phyloP scores from a whole-genome alignment of 2,329 filamentous ascomycete genomes.

The Penicillium hordei region DNA sequence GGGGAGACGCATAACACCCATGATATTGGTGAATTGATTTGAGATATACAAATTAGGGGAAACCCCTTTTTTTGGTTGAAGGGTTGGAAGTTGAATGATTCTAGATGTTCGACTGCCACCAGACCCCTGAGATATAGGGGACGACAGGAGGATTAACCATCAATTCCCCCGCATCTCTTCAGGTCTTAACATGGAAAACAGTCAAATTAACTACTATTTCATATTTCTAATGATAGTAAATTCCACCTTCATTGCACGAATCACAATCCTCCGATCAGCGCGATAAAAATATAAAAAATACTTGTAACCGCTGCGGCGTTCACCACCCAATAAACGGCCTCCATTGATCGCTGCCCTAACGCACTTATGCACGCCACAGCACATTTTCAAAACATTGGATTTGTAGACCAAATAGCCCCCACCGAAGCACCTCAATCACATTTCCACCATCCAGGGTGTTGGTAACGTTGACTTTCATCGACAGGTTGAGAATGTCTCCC shows the following conservation, averaged over 20 bases:
- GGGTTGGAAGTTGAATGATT: neutral
- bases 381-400: conserved; percentile 6
- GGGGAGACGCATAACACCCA: conserved; percentile 39
- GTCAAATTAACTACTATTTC: conserved; percentile 15
- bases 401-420: neutral
- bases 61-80: conserved; percentile 1
- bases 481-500: conserved; percentile 11
- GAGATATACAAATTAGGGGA: neutral
- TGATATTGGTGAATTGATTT: conserved; percentile 16
- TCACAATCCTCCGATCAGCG: conserved; percentile 11
- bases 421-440: conserved; percentile 1
- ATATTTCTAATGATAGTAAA: conserved; percentile 27
- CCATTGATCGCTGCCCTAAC: conserved; percentile 3
- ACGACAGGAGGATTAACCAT: conserved; percentile 1
- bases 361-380: conserved; percentile 19
- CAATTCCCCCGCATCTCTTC: conserved; percentile 17
- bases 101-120: neutral
- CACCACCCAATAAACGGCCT: conserved; percentile 13
- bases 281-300: conserved; percentile 20
- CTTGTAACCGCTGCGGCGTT: conserved; percentile 26
- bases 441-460: conserved; percentile 11
- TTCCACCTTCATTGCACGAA: conserved; percentile 6
- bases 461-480: conserved; percentile 10
- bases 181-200: conserved; percentile 13
- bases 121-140: conserved; percentile 22